phyloP scores from a whole-genome alignment of 495 filamentous ascomycete species.

The Glarea lozoyensis region DNA sequence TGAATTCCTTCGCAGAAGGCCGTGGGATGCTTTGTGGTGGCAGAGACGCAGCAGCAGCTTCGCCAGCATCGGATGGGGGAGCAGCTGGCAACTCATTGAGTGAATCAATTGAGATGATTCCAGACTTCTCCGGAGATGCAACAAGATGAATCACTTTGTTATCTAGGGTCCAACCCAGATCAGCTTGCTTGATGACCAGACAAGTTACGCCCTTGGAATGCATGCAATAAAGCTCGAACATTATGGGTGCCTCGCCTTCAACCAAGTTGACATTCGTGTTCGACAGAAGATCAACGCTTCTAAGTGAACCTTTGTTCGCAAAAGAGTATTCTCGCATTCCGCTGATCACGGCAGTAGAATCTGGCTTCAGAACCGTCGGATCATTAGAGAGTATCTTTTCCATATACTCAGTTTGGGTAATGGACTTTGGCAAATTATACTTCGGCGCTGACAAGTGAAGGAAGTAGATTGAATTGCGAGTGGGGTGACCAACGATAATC shows the following conservation, averaged over 20 bases:
- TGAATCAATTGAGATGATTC: conserved; percentile 34
- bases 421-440: conserved; percentile 63
- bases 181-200: conserved; percentile 71
- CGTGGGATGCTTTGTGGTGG: conserved; percentile 13
- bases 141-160: conserved; percentile 71
- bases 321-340: conserved; percentile 92
- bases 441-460: conserved; percentile 87
- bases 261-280: conserved; percentile 45
- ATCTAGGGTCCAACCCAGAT: conserved; percentile 82
- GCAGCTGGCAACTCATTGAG: conserved; percentile 32
- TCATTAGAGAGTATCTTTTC: conserved; percentile 66
- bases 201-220: conserved; percentile 92
- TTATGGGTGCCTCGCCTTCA: conserved; percentile 33
- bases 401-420: conserved; percentile 84
- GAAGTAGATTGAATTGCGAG: conserved; percentile 94
- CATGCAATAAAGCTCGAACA: conserved; percentile 96
- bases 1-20: conserved; percentile 13
- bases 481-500: conserved; percentile 90
- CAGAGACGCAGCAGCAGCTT: conserved; percentile 3
- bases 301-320: conserved; percentile 73
- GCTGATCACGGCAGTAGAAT: conserved; percentile 93
- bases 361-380: conserved; percentile 63
- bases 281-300: conserved; percentile 81
- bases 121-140: conserved; percentile 62
- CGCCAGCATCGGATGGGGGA: conserved; percentile 23